These are phyloP conservation scores for Paecilomyces variotii DNA, from an alignment of 2,329 filamentous ascomycete species.

Conservation along the genomic window DNA sequence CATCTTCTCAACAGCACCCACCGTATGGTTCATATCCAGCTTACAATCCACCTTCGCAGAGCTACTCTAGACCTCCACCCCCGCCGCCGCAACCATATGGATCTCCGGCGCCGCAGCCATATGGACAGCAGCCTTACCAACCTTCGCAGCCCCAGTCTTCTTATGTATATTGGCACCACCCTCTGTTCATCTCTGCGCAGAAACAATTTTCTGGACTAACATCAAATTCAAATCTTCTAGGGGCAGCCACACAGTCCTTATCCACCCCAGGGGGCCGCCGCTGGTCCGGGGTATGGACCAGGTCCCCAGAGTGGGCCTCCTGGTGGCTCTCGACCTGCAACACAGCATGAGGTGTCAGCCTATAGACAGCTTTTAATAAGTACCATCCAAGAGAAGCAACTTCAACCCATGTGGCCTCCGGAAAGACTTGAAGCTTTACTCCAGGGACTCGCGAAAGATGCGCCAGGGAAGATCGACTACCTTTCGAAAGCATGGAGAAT, in stretches of 20 bases:
- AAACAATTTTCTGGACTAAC: background rate
- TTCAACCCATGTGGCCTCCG: slow-evolving; percentile 53
- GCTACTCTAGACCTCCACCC: slow-evolving; percentile 36
- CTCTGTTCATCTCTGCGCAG: too few species aligned
- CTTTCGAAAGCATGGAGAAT: slow-evolving; percentile 51
- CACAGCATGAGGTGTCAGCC: slow-evolving; percentile 43
- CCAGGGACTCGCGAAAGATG: slow-evolving; percentile 23
- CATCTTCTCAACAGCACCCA: slow-evolving; percentile 22
- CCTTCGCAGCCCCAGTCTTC: slow-evolving; percentile 22
- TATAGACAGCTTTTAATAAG: slow-evolving; percentile 51
- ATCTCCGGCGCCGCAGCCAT: slow-evolving; percentile 20
- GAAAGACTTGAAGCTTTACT: slow-evolving; percentile 34
- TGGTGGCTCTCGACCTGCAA: slow-evolving; percentile 23
- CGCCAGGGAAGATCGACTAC: slow-evolving; percentile 42
- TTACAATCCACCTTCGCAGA: slow-evolving; percentile 17
- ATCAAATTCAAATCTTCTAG: background rate
- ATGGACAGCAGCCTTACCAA: slow-evolving; percentile 27
- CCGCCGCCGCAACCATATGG: slow-evolving; percentile 32
- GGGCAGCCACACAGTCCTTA: slow-evolving; percentile 11
- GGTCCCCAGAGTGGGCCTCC: slow-evolving; percentile 20
- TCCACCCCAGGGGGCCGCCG: slow-evolving; percentile 21
- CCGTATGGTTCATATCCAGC: background rate
- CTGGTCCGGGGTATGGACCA: slow-evolving; percentile 14
- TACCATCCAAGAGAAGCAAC: slow-evolving; percentile 52
- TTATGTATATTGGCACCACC: too few species aligned